phyloP scores from a whole-genome alignment of 2,329 filamentous ascomycete species.

The Aspergillus caelatus region DNA sequence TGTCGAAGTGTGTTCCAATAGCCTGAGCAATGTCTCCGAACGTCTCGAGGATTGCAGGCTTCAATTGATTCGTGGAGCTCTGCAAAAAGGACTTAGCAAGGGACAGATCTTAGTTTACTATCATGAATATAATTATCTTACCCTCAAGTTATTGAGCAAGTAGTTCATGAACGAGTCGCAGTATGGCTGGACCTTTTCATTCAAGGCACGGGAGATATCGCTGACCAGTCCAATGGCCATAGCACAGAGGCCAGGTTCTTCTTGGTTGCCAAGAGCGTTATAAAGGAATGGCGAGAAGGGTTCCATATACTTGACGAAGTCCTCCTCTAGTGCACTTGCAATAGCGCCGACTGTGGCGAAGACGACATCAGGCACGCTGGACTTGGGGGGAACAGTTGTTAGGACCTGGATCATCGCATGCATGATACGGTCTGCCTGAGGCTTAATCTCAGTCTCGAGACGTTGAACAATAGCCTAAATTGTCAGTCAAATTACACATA shows the following conservation, averaged over 20 bases:
- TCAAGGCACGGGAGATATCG: constrained; percentile 90
- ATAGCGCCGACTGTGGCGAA: constrained; percentile 93
- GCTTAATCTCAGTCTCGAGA: constrained; percentile 85
- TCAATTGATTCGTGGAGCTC: constrained; percentile 91
- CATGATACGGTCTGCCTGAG: constrained; percentile 94
- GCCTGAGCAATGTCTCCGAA: constrained; percentile 97
- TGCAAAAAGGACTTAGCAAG: constrained; percentile 47
- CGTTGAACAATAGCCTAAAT: constrained; percentile 77
- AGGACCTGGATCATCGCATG: constrained; percentile 81
- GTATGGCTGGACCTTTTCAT: constrained; percentile 87
- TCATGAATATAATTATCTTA: constrained; percentile 39
- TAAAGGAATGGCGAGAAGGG: constrained; percentile 90
- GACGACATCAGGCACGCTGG: constrained; percentile 89
- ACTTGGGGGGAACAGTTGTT: constrained; percentile 76
- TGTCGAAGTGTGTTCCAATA: constrained; percentile 89
- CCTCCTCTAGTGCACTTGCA: constrained; percentile 85
- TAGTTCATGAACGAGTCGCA: constrained; percentile 99
- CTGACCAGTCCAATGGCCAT: constrained; percentile 98
- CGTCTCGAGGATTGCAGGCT: constrained; percentile 95
- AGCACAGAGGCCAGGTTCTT: constrained; percentile 89
- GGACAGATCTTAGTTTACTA: constrained; percentile 14
- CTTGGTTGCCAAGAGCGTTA: constrained; percentile 91
- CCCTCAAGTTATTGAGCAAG: constrained; percentile 85
- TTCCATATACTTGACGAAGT: constrained; percentile 97
- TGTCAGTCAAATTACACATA: constrained; percentile 13